Base-by-base conservation (phyloP, 352 stramenopile species). In the Phytophthora multivora region DNA sequence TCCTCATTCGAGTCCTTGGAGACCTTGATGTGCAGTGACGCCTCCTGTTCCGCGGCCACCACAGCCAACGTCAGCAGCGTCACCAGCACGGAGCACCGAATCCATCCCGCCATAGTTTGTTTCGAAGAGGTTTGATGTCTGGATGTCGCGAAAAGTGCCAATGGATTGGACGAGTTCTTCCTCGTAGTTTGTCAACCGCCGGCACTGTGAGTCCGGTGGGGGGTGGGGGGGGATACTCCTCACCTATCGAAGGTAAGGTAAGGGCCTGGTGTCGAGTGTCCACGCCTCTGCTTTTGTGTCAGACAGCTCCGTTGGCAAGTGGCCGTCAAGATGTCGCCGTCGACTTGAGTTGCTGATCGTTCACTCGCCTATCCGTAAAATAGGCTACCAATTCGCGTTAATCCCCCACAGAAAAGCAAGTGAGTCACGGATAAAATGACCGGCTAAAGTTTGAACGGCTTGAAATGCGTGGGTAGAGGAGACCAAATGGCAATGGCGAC, bases 41-140 rank as follows among this genome's bases (percentile, higher is more conserved):
- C 56, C 45, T 63, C 48, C 35, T 67, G 36, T 23, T 73, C 70
- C 8, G 67, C 60, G 10, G 51, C 41, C n/a, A 51, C 69, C 26
- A 68, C 4, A 15, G 46, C 59, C 50, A 72, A 46, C 12, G 46
- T 56, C 50, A 72, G 42, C 12, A 74, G 23, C 15, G 50, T 42
- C 35, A 71, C 10, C 15, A 71, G 7, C 9, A 59, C 13, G 19
- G 35, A 63, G 59, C 67, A 66, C 42, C 60, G 48, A 56, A 69
- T 75, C 55, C 56, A 70, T n/a, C 59, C 59, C 21, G 65, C 52
- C 59, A 73, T 74, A 19, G 36, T 49, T 51, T 12, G 3, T 33
- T n/a, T n/a, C n/a, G n/a, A 18, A 21, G 48, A n/a, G 5, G 38
- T 28, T 67, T 63, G 53, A 33, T 58, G 51, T 39, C 51, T 40